phyloP scores from a whole-genome alignment of 257 asterid species.

The Ilex asprella region DNA sequence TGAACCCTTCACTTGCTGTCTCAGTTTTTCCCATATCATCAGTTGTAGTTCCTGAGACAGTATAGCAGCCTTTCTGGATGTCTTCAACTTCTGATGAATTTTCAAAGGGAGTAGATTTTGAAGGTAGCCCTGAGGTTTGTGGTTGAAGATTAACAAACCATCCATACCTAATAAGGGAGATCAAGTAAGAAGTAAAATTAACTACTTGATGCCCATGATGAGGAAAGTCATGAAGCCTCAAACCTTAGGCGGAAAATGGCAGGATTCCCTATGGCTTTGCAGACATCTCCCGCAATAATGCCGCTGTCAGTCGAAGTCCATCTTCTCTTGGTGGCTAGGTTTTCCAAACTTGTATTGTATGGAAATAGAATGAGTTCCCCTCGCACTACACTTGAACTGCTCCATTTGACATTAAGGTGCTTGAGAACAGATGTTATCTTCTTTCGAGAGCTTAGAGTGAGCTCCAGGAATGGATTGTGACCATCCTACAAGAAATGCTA shows the following conservation, averaged over 20 bases:
- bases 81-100: conserved; percentile 24
- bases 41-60: conserved; percentile 17
- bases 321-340: conserved; percentile 42
- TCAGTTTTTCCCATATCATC: conserved; percentile 18
- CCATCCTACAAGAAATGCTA: conserved; percentile 49
- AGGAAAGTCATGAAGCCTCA: conserved; percentile 15
- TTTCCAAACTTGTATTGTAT: conserved; percentile 38
- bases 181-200: conserved; percentile 12
- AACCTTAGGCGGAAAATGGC: conserved; percentile 77
- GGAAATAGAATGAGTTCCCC: conserved; percentile 77
- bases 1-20: conserved; percentile 24
- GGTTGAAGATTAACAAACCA: conserved; percentile 49
- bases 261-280: conserved; percentile 51
- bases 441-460: conserved; percentile 59
- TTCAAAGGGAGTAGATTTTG: conserved; percentile 26
- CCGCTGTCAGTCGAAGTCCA: conserved; percentile 60
- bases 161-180: conserved; percentile 55
- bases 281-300: conserved; percentile 64
- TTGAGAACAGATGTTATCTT: conserved; percentile 76
- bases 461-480: conserved; percentile 83
- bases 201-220: conserved; percentile 1
- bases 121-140: conserved; percentile 23
- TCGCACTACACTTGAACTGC: conserved; percentile 29
- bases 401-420: conserved; percentile 81
- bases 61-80: conserved; percentile 22